Evolutionary conservation across 495 filamentous ascomycete species (phyloP).

Genomic region (Aspergillus saccharolyticus): DNA sequence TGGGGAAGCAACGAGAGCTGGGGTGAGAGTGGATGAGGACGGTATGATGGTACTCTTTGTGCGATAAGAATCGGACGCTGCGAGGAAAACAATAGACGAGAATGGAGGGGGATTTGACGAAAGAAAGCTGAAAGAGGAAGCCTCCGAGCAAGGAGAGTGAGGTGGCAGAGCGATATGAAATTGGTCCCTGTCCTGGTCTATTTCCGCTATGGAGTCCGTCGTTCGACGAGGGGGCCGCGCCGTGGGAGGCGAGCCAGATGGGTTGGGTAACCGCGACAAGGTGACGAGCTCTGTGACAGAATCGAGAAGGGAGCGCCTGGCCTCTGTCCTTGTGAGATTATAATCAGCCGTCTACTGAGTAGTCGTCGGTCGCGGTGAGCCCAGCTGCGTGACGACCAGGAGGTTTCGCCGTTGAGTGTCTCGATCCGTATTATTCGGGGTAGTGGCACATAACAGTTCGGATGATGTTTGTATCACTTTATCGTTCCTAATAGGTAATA

Average conservation of each 20-base stretch:
- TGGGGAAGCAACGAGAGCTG: conserved; percentile 49
- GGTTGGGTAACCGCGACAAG: conserved; percentile 65
- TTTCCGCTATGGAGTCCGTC: conserved; percentile 42
- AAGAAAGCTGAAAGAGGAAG: conserved; percentile 54
- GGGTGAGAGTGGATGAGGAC: conserved; percentile 49
- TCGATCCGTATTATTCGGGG: background rate
- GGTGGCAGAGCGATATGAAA: conserved; percentile 56
- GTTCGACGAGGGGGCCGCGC: conserved; percentile 51
- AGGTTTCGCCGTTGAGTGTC: conserved; percentile 5
- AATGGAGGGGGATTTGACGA: conserved; percentile 58
- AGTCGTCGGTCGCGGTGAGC: conserved; percentile 18
- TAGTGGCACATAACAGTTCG: background rate
- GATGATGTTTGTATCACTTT: background rate
- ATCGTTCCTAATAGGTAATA: background rate
- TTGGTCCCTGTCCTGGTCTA: conserved; percentile 43
- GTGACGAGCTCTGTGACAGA: conserved; percentile 34
- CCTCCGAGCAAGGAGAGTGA: conserved; percentile 56
- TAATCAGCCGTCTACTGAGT: conserved; percentile 1
- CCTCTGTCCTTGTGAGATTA: background rate
- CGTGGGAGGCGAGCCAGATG: conserved; percentile 58
- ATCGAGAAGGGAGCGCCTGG: background rate
- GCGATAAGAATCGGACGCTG: conserved; percentile 38
- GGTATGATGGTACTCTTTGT: conserved; percentile 52
- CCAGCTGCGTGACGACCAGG: conserved; percentile 30
- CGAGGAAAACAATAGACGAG: conserved; percentile 55